These are phyloP conservation scores for Bondarzewia mesenterica DNA, from an alignment of 1,284 basidiomycete species.

Conservation along the genomic window DNA sequence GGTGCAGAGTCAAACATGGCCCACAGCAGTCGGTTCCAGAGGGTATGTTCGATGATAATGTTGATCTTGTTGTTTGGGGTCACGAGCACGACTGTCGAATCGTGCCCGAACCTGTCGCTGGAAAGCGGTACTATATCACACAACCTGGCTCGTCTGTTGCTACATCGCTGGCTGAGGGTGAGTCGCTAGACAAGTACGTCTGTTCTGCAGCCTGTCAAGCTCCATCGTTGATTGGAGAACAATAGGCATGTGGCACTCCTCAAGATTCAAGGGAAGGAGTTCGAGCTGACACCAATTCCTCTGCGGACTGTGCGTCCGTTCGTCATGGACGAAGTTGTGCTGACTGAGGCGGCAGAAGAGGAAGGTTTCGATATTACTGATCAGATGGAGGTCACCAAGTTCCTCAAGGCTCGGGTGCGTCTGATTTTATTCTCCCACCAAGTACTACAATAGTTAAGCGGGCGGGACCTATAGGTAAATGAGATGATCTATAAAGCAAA, in stretches of 20 bases:
- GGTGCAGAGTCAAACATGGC: slow-evolving; percentile 81
- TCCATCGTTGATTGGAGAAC: slow-evolving; percentile 4
- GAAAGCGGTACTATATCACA: slow-evolving; percentile 85
- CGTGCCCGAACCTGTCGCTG: slow-evolving; percentile 82
- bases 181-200: slow-evolving; percentile 78
- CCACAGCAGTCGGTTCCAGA: slow-evolving; percentile 92
- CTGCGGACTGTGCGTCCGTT: slow-evolving; percentile 93
- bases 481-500: slow-evolving; percentile 75
- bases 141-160: slow-evolving; percentile 96
- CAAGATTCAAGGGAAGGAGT: slow-evolving; percentile 81
- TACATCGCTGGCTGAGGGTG: slow-evolving; percentile 87
- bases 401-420: slow-evolving; percentile 61
- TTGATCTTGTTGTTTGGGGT: slow-evolving; percentile 94
- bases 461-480: slow-evolving; percentile 48
- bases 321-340: slow-evolving; percentile 78
- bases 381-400: slow-evolving; percentile 77
- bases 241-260: slow-evolving; percentile 82
- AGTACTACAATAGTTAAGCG: background rate
- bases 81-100: slow-evolving; percentile 98
- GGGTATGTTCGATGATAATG: slow-evolving; percentile 93
- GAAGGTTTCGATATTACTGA: slow-evolving; percentile 71
- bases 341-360: slow-evolving; percentile 71
- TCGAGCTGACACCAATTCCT: slow-evolving; percentile 77
- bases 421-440: background rate
- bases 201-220: slow-evolving; percentile 9